Evolutionary conservation across 768 basidiomycete species (phyloP), one percentile per base, ranked within the genome.

Genomic region (Trametes maxima): DNA sequence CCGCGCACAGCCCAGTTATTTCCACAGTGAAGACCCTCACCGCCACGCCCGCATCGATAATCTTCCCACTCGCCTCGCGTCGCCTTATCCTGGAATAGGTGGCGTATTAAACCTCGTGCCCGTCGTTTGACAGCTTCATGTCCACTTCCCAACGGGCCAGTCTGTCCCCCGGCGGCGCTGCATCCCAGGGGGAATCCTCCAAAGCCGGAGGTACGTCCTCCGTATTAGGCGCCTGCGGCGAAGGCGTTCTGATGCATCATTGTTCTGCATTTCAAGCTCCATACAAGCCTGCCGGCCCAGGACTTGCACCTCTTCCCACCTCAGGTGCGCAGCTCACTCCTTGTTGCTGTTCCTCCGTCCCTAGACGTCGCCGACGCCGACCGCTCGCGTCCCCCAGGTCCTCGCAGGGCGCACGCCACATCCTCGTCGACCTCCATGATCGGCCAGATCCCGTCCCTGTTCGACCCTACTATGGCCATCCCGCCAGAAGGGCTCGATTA

Each of bases 401-500:
- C 33, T 49, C n/a, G 35, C 10, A 24, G 46, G 43, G 19, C 55
- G 46, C 52, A 37, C 13, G 21, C 61, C 7, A 40, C 59, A 55
- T 21, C 65, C 46, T 47, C 62, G 44, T 24, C 57, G 33, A 24
- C 58, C 28, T 36, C 46, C 43, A 69, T 69, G 64, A 64, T 67
- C 62, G 65, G 61, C 33, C 57, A 60, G 43, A 59, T 65, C 24
- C 66, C 66, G n/a, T 65, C 65, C 19, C 64, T 69, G 43, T 69
- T 62, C 62, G 68, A 67, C 47, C 66, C 65, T 36, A 58, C 49
- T 45, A 57, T 65, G 39, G 66, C 60, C 5, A 47, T 50, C 37
- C 54, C 57, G 40, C 62, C 57, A 28, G 57, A 66, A 37, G 62
- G 59, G 45, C 55, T 48, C 28, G 62, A 65, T 52, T 67, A 69